A percentile compares a stretch with the other conserved stretches of the same genome.
phyloP scores from a whole-genome alignment of 768 basidiomycete genomes.

The Amanita thiersii region DNA sequence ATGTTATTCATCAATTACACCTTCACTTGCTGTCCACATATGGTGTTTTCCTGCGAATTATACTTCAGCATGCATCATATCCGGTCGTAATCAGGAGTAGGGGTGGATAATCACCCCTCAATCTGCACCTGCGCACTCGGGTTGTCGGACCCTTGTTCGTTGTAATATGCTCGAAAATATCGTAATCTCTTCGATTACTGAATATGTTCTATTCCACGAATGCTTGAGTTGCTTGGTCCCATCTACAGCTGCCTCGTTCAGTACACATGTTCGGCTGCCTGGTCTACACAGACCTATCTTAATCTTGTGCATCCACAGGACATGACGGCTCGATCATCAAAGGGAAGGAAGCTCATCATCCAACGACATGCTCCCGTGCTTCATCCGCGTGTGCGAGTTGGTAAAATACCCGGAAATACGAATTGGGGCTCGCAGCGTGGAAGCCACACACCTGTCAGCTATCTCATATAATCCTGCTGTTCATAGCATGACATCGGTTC shows the following conservation, averaged over 20 bases:
- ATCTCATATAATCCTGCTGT: slow-evolving; percentile 1
- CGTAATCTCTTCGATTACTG: too few relatives aligned
- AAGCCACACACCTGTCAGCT: slow-evolving; percentile 1
- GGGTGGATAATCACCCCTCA: too few relatives aligned
- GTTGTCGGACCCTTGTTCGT: too few relatives aligned
- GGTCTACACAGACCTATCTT: background rate
- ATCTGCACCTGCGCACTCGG: too few relatives aligned
- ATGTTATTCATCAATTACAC: too few relatives aligned
- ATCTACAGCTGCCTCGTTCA: slow-evolving; percentile 3
- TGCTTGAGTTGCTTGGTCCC: background rate
- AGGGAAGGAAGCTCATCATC: background rate
- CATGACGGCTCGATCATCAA: slow-evolving; percentile 2
- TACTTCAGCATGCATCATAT: too few relatives aligned
- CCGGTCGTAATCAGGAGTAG: too few relatives aligned
- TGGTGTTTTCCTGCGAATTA: too few relatives aligned
- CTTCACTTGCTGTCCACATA: too few relatives aligned
- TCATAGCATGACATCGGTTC: too few relatives aligned
- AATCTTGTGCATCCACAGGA: background rate
- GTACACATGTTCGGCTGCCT: background rate
- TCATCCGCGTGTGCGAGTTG: background rate
- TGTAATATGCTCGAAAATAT: too few relatives aligned
- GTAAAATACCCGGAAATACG: background rate
- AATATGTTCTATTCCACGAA: too few relatives aligned
- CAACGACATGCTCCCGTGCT: background rate
- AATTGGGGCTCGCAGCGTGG: slow-evolving; percentile 2